Evolutionary conservation across 2,329 filamentous ascomycete genomes (phyloP), one percentile per base, ranked within the genome.

Genomic region (Allantophomopsis lycopodina): DNA sequence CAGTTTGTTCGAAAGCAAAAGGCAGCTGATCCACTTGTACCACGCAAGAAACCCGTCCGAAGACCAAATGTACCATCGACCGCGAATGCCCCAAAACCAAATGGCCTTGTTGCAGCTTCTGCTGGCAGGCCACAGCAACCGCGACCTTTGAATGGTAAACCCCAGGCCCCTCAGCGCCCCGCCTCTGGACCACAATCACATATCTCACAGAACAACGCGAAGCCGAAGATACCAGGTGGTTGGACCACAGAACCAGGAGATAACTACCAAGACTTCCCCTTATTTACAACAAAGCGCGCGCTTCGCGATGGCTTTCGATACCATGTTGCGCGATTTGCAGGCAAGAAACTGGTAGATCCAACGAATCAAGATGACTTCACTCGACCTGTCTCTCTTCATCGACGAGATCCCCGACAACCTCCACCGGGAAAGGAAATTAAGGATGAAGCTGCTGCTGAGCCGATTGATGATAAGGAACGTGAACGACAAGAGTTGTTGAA

Each of bases 311-410:
- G 82, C 5, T 64, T 94, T 43, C 82, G 89, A 37, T 79, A 87
- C 53, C 91, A 98, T 55, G 74, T 94, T 46, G 88, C 94, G 68
- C 80, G 84, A 49, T 78, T 98, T 41, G 48, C 53, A 5, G 50
- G 49, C 15, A 65, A 66, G 45, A 80, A 82, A 49, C 71, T 77
- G 23, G 68, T 85, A 44, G 79, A 96, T 53, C 73, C 76, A 2
- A 67, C 66, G 18, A 63, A 79, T 49, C 79, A 89, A 48, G 67
- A 78, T 5, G 78, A 93, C 38, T 98, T 96, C 55, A 81, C 83
- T 14, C 76, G 87, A 20, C 91, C 91, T 1, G 83, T 96, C 23
- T 80, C 85, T 31, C 65, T 98, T 31, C 88, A 96, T 55, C 79
- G 91, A 46, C 82, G 91, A 41, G 88, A 95, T 55, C 86, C 88